phyloP scores from a whole-genome alignment of 225 moss, liverwort and hornwort species.

The Anthoceros angustus region DNA sequence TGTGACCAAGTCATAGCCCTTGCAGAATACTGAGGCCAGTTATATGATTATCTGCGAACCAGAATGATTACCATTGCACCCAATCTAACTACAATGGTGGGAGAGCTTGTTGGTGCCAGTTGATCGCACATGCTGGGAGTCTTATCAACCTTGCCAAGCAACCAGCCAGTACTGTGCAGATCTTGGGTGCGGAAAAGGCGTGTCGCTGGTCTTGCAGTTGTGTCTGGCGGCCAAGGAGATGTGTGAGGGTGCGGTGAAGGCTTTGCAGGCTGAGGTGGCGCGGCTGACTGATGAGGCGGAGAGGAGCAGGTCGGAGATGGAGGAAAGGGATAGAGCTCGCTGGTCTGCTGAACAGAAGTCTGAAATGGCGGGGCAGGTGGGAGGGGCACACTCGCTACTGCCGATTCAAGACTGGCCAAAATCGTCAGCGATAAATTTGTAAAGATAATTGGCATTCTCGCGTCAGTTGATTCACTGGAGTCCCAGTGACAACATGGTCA shows the following conservation, averaged over 20 bases:
- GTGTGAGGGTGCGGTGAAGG: no score
- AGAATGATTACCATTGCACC: conserved; percentile 86
- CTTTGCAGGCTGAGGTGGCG: no score
- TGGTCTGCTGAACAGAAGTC: no score
- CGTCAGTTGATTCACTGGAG: not conserved
- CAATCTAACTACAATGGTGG: conserved; percentile 63
- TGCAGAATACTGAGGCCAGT: conserved; percentile 55
- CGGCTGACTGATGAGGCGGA: no score
- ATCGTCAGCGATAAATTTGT: conserved; percentile 70
- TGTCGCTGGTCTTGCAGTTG: not conserved
- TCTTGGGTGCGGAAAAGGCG: conserved; percentile 77
- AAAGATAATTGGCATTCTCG: not conserved
- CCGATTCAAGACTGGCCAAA: conserved; percentile 74
- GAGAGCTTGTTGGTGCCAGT: conserved; percentile 66
- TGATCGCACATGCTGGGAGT: conserved; percentile 75
- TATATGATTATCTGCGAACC: conserved; percentile 63
- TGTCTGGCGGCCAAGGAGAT: no score
- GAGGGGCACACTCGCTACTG: conserved; percentile 55
- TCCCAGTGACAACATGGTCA: not conserved
- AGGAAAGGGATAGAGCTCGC: no score
- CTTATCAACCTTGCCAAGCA: conserved; percentile 63
- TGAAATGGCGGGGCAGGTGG: no score
- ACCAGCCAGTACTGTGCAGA: conserved; percentile 86
- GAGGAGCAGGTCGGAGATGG: no score
- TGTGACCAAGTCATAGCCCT: conserved; percentile 77